Percentiles rank a stretch among this genome's conserved stretches.
phyloP scores from a whole-genome alignment of 2,329 filamentous ascomycete species.

The Paecilomyces fulvus region DNA sequence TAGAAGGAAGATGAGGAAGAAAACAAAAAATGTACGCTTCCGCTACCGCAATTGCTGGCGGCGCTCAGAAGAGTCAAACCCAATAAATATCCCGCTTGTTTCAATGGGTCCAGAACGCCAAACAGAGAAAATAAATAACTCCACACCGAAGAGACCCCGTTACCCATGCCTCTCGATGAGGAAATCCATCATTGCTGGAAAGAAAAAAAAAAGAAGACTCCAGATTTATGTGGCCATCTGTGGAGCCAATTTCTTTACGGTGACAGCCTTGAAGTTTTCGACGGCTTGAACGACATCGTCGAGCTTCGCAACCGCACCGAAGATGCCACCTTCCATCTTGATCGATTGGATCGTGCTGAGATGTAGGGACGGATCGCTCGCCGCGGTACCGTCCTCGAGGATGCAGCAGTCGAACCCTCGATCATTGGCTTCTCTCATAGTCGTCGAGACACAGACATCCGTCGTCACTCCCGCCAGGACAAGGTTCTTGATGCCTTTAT shows the following conservation, averaged over 20 bases:
- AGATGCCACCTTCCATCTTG: conserved; percentile 41
- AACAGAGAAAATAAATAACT: background rate
- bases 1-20: background rate
- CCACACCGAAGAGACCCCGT: conserved; percentile 3
- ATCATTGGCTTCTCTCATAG: conserved; percentile 49
- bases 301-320: conserved; percentile 31
- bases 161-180: conserved; percentile 9
- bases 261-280: conserved; percentile 33
- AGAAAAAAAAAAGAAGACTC: background rate
- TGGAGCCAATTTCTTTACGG: conserved; percentile 35
- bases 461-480: conserved; percentile 48
- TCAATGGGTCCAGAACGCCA: background rate
- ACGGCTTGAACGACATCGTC: conserved; percentile 34
- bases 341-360: conserved; percentile 34
- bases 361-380: conserved; percentile 34
- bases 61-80: background rate
- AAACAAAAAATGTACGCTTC: background rate
- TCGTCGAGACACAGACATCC: conserved; percentile 48
- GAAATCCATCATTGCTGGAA: background rate
- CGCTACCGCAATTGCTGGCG: background rate
- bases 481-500: conserved; percentile 45
- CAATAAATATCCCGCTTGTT: background rate
- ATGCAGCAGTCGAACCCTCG: conserved; percentile 47
- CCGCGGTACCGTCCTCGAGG: conserved; percentile 42
- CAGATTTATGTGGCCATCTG: conserved; percentile 23